Evolutionary conservation across 345 rosid species (phyloP), one percentile per base, ranked within the genome.

Genomic region (Viola odorata): DNA sequence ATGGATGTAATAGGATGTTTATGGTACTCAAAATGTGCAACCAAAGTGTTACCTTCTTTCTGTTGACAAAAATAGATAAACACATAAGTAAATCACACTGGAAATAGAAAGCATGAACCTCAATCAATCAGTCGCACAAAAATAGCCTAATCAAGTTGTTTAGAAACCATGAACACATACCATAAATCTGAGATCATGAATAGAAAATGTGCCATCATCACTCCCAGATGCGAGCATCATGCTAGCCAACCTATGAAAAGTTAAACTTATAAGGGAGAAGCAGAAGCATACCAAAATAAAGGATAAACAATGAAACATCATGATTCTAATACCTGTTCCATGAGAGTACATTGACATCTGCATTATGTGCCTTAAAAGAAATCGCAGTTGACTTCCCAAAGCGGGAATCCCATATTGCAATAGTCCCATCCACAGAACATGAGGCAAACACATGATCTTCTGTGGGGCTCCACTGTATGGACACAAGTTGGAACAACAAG

Each of bases 201-300:
- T 88, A 11, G 97, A 83, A 80, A 90, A 90, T 60, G 92, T 75
- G 52, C 99, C 99, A 47, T 94, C 97, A 71, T 94, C 99, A 75
- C 96, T 76, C 67, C 96, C 99, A 15, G 97, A 94, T 48, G 96
- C 99, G 80, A 94, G 69, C 92, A 94, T 86, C 74, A 91, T 79
- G 65, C 88, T 88, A 57, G 96, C 99, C 70, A 84, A 72, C 85
- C 96, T 94, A 72, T 60, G 59, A 68, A 58, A 70, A 16, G 53
- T 56, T 6, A 44, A 8, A 54, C 38, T n/a, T 7, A 42, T 37
- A 55, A 11, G 7, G 53, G 5, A 41, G 12, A 15, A 23, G 39
- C 17, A 58, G 0, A 55, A 4, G 45, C 41, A 45, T 57, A 38
- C 41, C 32, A 39, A 48, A 62, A 37, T 17, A 17, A 41, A 52